Evolutionary conservation across 306 rosid species (phyloP).

Genomic region (Fagus sylvatica): DNA sequence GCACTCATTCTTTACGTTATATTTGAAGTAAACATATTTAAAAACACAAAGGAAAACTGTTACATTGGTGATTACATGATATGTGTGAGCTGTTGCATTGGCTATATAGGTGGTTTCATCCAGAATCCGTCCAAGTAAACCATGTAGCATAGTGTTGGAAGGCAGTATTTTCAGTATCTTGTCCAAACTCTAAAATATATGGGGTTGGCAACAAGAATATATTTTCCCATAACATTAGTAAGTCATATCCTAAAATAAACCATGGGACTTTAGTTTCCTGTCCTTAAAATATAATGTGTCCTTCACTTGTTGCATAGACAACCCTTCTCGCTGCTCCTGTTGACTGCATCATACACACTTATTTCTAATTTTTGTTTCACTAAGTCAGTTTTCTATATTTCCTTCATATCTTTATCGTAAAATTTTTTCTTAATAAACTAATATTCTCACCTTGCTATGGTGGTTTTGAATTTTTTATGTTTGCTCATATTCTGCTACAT

Average conservation of each 20-base stretch:
- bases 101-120: not conserved
- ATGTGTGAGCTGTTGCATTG: not conserved
- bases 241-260: no score
- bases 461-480: not conserved
- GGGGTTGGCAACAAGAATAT: not conserved
- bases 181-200: not conserved
- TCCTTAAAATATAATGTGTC: no score
- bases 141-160: not conserved
- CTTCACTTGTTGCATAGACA: not conserved
- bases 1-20: constrained; percentile 18
- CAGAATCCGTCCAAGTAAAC: not conserved
- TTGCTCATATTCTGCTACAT: not conserved
- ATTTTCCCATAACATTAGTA: not conserved
- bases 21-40: not conserved
- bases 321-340: not conserved
- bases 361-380: not conserved
- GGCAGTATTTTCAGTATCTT: not conserved
- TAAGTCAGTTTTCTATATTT: not conserved
- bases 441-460: not conserved
- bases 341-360: not conserved
- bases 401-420: not conserved
- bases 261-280: no score
- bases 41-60: not conserved
- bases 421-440: not conserved
- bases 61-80: not conserved